phyloP scores from a whole-genome alignment of 1,284 basidiomycete species.

The Gyrodon tennesseensis region DNA sequence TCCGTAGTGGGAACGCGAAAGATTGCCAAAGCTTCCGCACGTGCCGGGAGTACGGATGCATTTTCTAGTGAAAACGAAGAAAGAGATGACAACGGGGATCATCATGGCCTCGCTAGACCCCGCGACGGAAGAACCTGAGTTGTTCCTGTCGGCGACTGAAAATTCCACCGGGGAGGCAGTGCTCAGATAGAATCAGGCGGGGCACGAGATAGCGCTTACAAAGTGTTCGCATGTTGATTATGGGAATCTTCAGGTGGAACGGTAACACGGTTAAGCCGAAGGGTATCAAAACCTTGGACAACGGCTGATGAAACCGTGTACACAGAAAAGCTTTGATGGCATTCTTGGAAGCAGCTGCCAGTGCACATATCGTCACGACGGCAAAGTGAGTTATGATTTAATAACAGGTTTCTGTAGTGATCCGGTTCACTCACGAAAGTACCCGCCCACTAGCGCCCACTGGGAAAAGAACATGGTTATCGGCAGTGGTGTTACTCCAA shows the following conservation, averaged over 20 bases:
- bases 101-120: background rate
- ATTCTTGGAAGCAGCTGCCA: background rate
- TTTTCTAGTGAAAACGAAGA: background rate
- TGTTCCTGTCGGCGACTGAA: constrained; percentile 21
- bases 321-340: background rate
- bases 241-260: background rate
- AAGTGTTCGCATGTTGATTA: too few species aligned
- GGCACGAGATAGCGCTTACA: too few species aligned
- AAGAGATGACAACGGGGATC: constrained; percentile 1
- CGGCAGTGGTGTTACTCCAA: constrained; percentile 2
- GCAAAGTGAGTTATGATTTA: background rate
- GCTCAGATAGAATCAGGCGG: too few species aligned
- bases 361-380: background rate
- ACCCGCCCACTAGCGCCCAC: background rate
- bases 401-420: background rate
- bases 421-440: background rate
- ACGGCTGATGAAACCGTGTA: background rate
- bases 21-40: constrained; percentile 12
- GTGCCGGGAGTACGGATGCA: constrained; percentile 4
- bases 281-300: background rate
- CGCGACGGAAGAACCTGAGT: background rate
- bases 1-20: too few species aligned
- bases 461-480: background rate
- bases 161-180: constrained; percentile 11
- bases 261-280: background rate